phyloP scores from a whole-genome alignment of 2,329 filamentous ascomycete genomes.

The Claviceps pusilla region DNA sequence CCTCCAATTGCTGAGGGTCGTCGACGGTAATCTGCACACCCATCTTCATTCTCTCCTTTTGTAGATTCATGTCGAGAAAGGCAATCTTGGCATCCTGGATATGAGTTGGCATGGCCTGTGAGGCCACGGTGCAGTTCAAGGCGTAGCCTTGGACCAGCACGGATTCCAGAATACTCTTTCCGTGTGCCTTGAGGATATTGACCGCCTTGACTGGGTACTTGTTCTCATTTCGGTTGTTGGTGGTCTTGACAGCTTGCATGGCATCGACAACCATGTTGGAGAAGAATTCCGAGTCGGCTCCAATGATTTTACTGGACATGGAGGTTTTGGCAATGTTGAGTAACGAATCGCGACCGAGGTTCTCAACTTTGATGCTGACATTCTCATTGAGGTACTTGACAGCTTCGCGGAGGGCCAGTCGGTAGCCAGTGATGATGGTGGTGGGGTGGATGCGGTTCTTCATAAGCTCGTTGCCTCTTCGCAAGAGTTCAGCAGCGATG shows the following conservation, averaged over 20 bases:
- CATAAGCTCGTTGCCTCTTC: conserved; percentile 92
- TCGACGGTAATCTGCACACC: conserved; percentile 97
- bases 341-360: conserved; percentile 76
- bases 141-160: conserved; percentile 90
- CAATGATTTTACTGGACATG: conserved; percentile 99
- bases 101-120: conserved; percentile 91
- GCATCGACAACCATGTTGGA: conserved; percentile 94
- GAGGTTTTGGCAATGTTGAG: conserved; percentile 95
- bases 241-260: conserved; percentile 86
- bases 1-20: conserved; percentile 90
- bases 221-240: conserved; percentile 75
- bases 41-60: conserved; percentile 98
- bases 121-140: conserved; percentile 95
- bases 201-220: conserved; percentile 99
- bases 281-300: conserved; percentile 90
- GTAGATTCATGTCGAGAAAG: conserved; percentile 90
- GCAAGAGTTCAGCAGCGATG: conserved; percentile 87
- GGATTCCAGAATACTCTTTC: conserved; percentile 80
- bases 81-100: conserved; percentile 93
- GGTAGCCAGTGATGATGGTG: conserved; percentile 97
- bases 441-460: conserved; percentile 99
- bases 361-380: conserved; percentile 88
- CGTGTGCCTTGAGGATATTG: conserved; percentile 96
- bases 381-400: conserved; percentile 99
- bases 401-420: conserved; percentile 85